A percentile compares a stretch with the other conserved stretches of the same genome.
These are phyloP conservation scores for Suillus variegatus DNA, from an alignment of 768 basidiomycete species.

Conservation along the genomic window DNA sequence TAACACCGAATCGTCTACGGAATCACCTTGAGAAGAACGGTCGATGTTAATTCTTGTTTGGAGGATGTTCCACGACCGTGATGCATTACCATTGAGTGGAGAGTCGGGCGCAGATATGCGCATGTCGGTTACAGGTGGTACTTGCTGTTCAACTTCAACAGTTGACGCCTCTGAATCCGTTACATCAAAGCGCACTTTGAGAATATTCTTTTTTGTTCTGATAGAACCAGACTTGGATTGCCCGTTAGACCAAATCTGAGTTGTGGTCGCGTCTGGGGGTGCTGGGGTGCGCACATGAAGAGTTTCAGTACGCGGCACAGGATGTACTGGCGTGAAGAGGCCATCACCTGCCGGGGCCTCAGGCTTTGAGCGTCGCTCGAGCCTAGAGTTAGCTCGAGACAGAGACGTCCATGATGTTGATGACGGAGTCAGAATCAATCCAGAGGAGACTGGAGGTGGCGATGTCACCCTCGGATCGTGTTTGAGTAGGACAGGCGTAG, in stretches of 20 bases:
- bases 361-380: constrained; percentile 19
- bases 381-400: constrained; percentile 17
- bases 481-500: constrained; percentile 36
- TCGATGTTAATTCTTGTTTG: not conserved
- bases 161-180: constrained; percentile 34
- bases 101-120: constrained; percentile 5
- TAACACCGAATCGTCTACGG: not conserved
- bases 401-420: constrained; percentile 26
- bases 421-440: constrained; percentile 19
- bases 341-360: constrained; percentile 25
- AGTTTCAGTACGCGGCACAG: constrained; percentile 49
- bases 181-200: constrained; percentile 75
- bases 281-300: constrained; percentile 58
- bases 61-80: not conserved
- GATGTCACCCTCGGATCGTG: constrained; percentile 15
- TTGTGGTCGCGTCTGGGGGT: constrained; percentile 61
- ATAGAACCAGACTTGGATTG: constrained; percentile 35
- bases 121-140: constrained; percentile 28
- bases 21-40: constrained; percentile 8
- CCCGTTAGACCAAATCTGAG: constrained; percentile 16
- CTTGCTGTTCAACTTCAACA: constrained; percentile 23
- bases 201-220: constrained; percentile 50
- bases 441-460: constrained; percentile 14
- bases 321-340: constrained; percentile 43
- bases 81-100: not conserved